Base-by-base conservation (phyloP, 345 rosid species). In the Eucalyptus sp. region DNA sequence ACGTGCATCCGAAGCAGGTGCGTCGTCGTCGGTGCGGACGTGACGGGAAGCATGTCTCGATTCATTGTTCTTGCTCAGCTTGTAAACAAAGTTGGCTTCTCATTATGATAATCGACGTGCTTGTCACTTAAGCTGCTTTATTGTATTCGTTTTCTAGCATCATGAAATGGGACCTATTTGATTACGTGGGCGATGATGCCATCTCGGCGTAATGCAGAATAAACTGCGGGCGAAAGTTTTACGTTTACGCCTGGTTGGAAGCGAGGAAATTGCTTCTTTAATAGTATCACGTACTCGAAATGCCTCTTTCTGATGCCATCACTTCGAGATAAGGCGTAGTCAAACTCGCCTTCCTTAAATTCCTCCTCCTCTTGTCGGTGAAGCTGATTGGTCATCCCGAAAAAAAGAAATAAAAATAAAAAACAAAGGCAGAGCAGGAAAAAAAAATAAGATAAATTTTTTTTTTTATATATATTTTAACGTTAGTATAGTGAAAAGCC, bases 371-470 rank as follows among this genome's bases (percentile, higher is more conserved):
- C 81, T 37, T 37, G 10, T 41, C 10, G 44, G 33, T 17, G 11
- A 33, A 71, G 81, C 5, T 10, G 81, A 33, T 22, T 41, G 6
- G 7, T 37, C 6, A 17, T 37, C 37, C 20, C 0, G 2, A 62
- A 62, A n/a, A 71, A 66, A 17, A 71, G 2, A 5, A 20, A 71
- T 1, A 17, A 9, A 71, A 17, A 18, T 12, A 9, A 4, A 52
- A 52, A 20, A 52, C 2, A 3, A 0, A 52, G 25, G 25, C 58
- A 7, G 25, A 52, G 3, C 17, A 1, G 29, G 4, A 6, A 62
- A 62, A 25, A 25, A 11, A 29, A 29, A 13, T 6, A 27, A 52
- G 5, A 52, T 52, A 52, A 52, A n/a, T n/a, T n/a, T 18, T 5
- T 27, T 17, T 5, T 13, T 60, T 2, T 7, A 24, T 5, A 18